A percentile compares a stretch with the other conserved stretches of the same genome.
These are phyloP conservation scores for Amanita pseudoporphyria DNA, from an alignment of 768 basidiomycete species.

Conservation along the genomic window DNA sequence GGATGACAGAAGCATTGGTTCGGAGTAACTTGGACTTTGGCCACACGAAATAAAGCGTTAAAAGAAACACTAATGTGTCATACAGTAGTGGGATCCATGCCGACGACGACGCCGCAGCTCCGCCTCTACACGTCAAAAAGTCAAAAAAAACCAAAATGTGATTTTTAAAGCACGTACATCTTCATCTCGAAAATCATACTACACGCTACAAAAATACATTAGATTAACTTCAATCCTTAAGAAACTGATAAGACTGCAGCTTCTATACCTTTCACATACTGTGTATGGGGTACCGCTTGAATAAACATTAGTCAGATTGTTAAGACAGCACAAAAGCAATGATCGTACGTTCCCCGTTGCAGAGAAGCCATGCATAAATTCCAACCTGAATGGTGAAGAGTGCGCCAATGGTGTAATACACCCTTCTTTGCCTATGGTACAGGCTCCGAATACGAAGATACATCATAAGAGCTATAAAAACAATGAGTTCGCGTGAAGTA, in stretches of 20 bases:
- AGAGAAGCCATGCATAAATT: constrained; percentile 47
- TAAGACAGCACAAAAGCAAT: background rate
- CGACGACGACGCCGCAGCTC: constrained; percentile 33
- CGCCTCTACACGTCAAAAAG: constrained; percentile 24
- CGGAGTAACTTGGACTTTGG: constrained; percentile 19
- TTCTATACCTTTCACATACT: background rate
- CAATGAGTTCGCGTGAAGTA: background rate
- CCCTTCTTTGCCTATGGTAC: constrained; percentile 24
- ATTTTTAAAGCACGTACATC: constrained; percentile 19
- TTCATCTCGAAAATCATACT: constrained; percentile 31
- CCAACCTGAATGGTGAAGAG: constrained; percentile 35
- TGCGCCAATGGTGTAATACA: constrained; percentile 19
- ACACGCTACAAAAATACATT: constrained; percentile 21
- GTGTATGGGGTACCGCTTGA: constrained; percentile 1
- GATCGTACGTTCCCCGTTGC: constrained; percentile 35
- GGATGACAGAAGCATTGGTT: constrained; percentile 27
- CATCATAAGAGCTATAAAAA: too few relatives aligned
- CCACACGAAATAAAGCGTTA: constrained; percentile 29
- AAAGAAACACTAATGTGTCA: constrained; percentile 31
- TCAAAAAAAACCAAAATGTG: background rate
- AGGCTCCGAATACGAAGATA: constrained; percentile 36
- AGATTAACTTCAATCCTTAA: constrained; percentile 6
- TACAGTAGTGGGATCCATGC: constrained; percentile 44
- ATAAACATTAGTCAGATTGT: background rate
- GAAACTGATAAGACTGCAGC: too few relatives aligned